Conservation (phyloP, 306 rosid genomes). For the Gastrolobium bilobum region DNA sequence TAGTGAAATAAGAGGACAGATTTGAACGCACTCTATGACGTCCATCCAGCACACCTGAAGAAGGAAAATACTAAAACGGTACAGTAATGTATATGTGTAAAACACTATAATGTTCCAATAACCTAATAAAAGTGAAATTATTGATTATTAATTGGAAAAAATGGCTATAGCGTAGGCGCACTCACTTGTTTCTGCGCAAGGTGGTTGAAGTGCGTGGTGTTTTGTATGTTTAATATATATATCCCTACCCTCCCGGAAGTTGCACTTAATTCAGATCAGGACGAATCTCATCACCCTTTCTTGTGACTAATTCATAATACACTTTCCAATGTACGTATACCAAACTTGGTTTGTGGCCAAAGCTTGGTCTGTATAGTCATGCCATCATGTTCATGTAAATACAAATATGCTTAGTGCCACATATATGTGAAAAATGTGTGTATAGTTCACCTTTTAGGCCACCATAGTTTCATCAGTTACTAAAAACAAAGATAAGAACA, state of each 20-base stretch:
- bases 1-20: slow-evolving; percentile 14
- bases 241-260: not conserved
- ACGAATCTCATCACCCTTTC: not conserved
- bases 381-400: not conserved
- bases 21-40: not conserved
- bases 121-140: not conserved
- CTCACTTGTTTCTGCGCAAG: slow-evolving; percentile 17
- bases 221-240: not conserved
- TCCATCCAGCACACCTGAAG: not conserved
- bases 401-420: too few species aligned
- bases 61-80: not conserved
- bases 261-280: not conserved
- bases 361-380: not conserved
- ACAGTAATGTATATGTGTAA: slow-evolving; percentile 29
- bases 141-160: slow-evolving; percentile 11
- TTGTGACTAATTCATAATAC: not conserved
- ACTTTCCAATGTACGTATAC: not conserved
- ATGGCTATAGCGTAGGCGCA: slow-evolving; percentile 17
- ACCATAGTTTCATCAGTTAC: slow-evolving; percentile 6
- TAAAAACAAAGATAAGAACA: slow-evolving; percentile 11
- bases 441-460: not conserved
- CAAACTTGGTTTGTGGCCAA: slow-evolving; percentile 20
- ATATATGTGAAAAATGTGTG: not conserved
- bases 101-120: slow-evolving; percentile 6
- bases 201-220: slow-evolving; percentile 39